Conservation (phyloP, 768 basidiomycete species). For the Dentipellis fragilis region DNA sequence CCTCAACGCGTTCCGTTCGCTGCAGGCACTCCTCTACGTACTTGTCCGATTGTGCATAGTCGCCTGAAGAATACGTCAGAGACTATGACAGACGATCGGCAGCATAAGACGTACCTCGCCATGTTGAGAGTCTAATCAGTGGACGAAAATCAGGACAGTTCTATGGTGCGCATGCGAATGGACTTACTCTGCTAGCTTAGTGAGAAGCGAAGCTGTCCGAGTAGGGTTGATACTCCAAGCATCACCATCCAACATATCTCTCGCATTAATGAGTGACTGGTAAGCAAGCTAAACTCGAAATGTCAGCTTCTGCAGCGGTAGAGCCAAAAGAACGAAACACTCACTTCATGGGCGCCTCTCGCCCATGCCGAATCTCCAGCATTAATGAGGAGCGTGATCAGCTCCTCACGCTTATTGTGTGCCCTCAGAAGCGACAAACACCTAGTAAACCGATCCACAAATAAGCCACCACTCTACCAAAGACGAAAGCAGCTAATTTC, state of each 20-base stretch:
- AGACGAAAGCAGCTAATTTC: slow-evolving; percentile 4
- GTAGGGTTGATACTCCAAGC: slow-evolving; percentile 41
- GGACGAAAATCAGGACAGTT: not conserved
- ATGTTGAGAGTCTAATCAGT: slow-evolving; percentile 44
- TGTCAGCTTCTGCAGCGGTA: not conserved
- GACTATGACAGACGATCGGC: not conserved
- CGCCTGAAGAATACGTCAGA: slow-evolving; percentile 27
- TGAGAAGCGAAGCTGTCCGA: slow-evolving; percentile 42
- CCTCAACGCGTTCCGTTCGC: slow-evolving; percentile 40
- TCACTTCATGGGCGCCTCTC: slow-evolving; percentile 67
- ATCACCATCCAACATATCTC: slow-evolving; percentile 40
- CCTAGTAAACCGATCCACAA: slow-evolving; percentile 21
- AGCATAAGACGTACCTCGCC: slow-evolving; percentile 38
- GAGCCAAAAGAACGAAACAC: not conserved
- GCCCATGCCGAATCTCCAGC: slow-evolving; percentile 65
- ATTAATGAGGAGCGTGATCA: slow-evolving; percentile 50
- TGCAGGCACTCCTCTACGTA: slow-evolving; percentile 45
- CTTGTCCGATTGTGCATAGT: slow-evolving; percentile 40
- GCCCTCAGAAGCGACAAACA: slow-evolving; percentile 54
- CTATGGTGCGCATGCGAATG: not conserved
- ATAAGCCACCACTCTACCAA: not conserved
- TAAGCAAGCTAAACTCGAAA: slow-evolving; percentile 39
- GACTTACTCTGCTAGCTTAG: slow-evolving; percentile 54
- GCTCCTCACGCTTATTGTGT: slow-evolving; percentile 49
- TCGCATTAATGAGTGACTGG: slow-evolving; percentile 51